Evolutionary conservation across 345 rosid species (phyloP).

Genomic region (Eucalyptus curtisii): DNA sequence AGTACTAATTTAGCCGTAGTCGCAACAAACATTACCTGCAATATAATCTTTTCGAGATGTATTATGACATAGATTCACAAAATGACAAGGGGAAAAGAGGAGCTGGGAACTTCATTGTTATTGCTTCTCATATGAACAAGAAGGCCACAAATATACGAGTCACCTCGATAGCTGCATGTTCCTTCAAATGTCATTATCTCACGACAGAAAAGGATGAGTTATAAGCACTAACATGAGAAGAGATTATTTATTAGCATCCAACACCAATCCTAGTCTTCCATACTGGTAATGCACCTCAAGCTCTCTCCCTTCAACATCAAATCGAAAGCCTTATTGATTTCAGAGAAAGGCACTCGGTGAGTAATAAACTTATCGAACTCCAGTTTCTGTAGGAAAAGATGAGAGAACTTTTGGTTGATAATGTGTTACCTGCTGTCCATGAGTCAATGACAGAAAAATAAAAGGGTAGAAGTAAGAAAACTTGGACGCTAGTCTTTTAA

Average conservation of each 20-base stretch:
- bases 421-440: not conserved
- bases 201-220: not conserved
- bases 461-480: not conserved
- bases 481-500: not conserved
- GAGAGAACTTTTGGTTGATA: not conserved
- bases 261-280: constrained; percentile 3
- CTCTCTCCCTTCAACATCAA: constrained; percentile 29
- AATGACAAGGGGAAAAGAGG: not conserved
- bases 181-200: not conserved
- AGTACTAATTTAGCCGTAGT: not conserved
- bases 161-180: not conserved
- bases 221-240: not conserved
- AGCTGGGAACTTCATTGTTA: not conserved
- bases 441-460: not conserved
- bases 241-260: not conserved
- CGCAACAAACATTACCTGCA: not conserved
- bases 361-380: constrained; percentile 37
- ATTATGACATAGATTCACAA: not conserved
- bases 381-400: constrained; percentile 13
- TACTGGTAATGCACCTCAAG: constrained; percentile 24
- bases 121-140: not conserved
- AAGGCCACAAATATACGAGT: not conserved
- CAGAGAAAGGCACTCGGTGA: constrained; percentile 15
- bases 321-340: constrained; percentile 35
- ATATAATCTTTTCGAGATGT: not conserved